Percentiles rank a stretch among this genome's conserved stretches.
phyloP scores from a whole-genome alignment of 2,329 filamentous ascomycete species.

The Botrytis porri region DNA sequence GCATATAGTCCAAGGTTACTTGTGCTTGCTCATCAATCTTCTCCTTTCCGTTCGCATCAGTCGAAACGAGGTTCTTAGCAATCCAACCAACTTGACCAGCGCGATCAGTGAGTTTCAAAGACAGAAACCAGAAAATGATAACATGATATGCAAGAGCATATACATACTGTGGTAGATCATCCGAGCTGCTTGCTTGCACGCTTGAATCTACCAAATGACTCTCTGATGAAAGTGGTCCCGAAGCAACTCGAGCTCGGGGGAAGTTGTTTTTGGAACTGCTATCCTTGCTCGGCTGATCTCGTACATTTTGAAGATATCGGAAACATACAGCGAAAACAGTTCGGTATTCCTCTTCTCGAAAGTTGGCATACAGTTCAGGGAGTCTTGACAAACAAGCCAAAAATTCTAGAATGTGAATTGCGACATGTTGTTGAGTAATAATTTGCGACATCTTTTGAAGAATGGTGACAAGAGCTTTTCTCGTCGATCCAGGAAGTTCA shows the following conservation, averaged over 20 bases:
- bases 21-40: constrained; percentile 87
- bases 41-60: constrained; percentile 70
- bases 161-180: constrained; percentile 88
- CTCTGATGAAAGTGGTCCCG: constrained; percentile 34
- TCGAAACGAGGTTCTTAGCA: constrained; percentile 75
- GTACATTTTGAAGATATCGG: constrained; percentile 84
- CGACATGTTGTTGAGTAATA: constrained; percentile 87
- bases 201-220: constrained; percentile 44
- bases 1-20: constrained; percentile 93
- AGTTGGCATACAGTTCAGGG: constrained; percentile 80
- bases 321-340: constrained; percentile 95
- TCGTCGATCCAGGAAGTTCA: constrained; percentile 83
- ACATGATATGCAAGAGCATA: constrained; percentile 92
- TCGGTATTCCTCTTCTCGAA: constrained; percentile 87
- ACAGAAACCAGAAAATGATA: constrained; percentile 95
- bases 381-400: constrained; percentile 84
- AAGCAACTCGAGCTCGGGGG: constrained; percentile 31
- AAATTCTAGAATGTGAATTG: constrained; percentile 94
- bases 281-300: constrained; percentile 55
- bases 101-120: constrained; percentile 79
- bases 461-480: constrained; percentile 80
- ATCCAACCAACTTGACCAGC: constrained; percentile 87
- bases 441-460: constrained; percentile 93
- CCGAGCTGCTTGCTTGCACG: constrained; percentile 47
- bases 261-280: constrained; percentile 39